Percentiles rank a stretch among this genome's conserved stretches.
These are phyloP conservation scores for Hymenotorrendiella dingleyae DNA, from an alignment of 2,329 filamentous ascomycete species.

Conservation along the genomic window DNA sequence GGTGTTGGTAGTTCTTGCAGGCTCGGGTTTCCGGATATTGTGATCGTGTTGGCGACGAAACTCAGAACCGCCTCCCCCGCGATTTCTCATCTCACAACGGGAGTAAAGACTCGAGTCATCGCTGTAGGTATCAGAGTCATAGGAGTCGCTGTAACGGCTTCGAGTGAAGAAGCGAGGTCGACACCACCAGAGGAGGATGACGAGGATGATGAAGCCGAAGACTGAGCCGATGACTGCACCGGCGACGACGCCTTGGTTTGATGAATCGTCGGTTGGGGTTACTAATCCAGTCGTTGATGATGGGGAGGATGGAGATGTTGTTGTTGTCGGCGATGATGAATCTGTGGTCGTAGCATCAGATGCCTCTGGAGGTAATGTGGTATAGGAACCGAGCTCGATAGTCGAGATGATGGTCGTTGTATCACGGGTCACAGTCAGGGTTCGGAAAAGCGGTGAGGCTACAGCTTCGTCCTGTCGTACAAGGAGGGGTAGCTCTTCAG, in stretches of 20 bases:
- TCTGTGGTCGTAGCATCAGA: background rate
- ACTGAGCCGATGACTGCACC: constrained; percentile 18
- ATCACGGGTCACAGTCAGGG: constrained; percentile 7
- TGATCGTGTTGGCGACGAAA: background rate
- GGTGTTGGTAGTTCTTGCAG: background rate
- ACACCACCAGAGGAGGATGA: constrained; percentile 27
- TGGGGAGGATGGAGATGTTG: background rate
- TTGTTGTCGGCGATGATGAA: background rate
- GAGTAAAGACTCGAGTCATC: background rate
- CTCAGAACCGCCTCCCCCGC: background rate
- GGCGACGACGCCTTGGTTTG: background rate
- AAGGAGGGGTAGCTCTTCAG: background rate
- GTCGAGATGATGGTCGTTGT: constrained; percentile 11
- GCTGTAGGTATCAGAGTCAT: background rate
- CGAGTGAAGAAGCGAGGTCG: background rate
- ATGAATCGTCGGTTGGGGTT: background rate
- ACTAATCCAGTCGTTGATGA: background rate
- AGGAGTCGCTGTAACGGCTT: background rate
- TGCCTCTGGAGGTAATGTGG: background rate
- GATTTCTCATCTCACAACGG: background rate
- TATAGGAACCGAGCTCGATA: constrained; percentile 8
- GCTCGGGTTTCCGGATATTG: background rate
- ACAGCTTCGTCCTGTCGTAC: constrained; percentile 6
- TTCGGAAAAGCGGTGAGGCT: constrained; percentile 6
- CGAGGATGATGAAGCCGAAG: constrained; percentile 29